Evolutionary conservation across 2,329 filamentous ascomycete genomes (phyloP), one percentile per base, ranked within the genome.

Genomic region (Metarhizium sp.): DNA sequence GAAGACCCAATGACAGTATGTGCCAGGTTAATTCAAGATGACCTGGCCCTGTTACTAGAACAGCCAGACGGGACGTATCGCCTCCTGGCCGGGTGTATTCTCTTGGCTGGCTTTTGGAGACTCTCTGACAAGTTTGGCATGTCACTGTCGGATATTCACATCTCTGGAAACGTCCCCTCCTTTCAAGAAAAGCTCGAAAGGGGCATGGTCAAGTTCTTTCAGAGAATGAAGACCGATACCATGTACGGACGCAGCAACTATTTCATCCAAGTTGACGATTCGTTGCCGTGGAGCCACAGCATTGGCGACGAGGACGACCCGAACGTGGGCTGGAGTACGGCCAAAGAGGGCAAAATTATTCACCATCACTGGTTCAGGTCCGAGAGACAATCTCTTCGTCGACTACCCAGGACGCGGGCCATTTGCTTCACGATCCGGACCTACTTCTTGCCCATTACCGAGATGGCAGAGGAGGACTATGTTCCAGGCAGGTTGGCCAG

Each of bases 221-320:
- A 81, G 0, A 75, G 90, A 0, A 69, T 94, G 0, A 78, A 80
- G 64, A 86, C 86, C 1, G 84, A 90, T 46, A 81, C 82, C 48
- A 78, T 78, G n/a, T 75, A 77, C 57, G 69, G 66, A 53, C 77
- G 89, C 57, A 90, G 92, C 67, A 92, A 94, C 67, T 95, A 94
- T 71, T 95, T 95, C 73, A 80, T 95, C 59, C 90, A 95, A 71
- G 88, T 94, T 1, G 90, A 95, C 64, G 88, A 91, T 55, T 71
- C 78, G 5, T 74, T 95, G 1, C 75, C 86, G 0, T 95, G 90
- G 90, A 88, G 85, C 57, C 73, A 77, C 63, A 88, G 83, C 62
- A 92, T 95, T 61, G 90, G 90, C 0, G 62, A 72, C 16, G 90
- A 95, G 69, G 88, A 95, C 66, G 70, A 72, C 1, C 71, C 74